A percentile compares a stretch with the other conserved stretches of the same genome.
These are phyloP conservation scores for Bothriochloa decipiens DNA, from an alignment of 176 grass and related monocot genomes.

Conservation along the genomic window DNA sequence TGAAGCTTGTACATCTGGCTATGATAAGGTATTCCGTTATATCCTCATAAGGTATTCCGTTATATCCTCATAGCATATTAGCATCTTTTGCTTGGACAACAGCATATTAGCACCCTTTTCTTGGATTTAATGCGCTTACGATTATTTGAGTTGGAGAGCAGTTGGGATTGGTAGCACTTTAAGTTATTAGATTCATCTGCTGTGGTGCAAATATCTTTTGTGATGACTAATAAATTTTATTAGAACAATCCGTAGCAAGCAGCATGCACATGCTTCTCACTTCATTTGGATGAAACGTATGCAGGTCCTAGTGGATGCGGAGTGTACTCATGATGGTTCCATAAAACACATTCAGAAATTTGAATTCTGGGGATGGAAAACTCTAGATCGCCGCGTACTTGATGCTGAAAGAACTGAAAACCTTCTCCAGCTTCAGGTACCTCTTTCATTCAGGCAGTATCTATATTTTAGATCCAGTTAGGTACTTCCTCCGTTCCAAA, in stretches of 20 bases:
- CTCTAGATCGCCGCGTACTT: slow-evolving; percentile 84
- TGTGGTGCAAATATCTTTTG: neutral
- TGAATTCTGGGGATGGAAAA: slow-evolving; percentile 97
- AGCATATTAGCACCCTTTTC: neutral
- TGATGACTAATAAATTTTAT: neutral
- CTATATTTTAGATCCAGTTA: slow-evolving; percentile 17
- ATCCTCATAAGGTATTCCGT: too few species aligned
- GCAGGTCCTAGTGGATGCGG: slow-evolving; percentile 95
- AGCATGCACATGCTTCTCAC: neutral
- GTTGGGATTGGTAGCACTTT: neutral
- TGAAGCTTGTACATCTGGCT: slow-evolving; percentile 73
- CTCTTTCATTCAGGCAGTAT: slow-evolving; percentile 30
- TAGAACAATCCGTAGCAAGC: neutral
- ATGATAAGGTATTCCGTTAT: slow-evolving; percentile 71
- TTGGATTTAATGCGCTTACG: neutral
- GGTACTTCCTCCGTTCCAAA: neutral
- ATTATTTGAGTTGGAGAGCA: slow-evolving; percentile 3
- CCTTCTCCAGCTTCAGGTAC: slow-evolving; percentile 84
- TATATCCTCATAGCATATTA: neutral
- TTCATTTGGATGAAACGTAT: slow-evolving; percentile 22
- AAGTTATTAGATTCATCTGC: neutral
- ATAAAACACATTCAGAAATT: slow-evolving; percentile 97
- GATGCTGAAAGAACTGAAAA: slow-evolving; percentile 87
- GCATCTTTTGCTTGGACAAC: neutral
- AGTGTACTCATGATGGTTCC: slow-evolving; percentile 98